These are phyloP conservation scores for Kwoniella sp. DNA, from an alignment of 768 basidiomycete genomes.

Conservation along the genomic window DNA sequence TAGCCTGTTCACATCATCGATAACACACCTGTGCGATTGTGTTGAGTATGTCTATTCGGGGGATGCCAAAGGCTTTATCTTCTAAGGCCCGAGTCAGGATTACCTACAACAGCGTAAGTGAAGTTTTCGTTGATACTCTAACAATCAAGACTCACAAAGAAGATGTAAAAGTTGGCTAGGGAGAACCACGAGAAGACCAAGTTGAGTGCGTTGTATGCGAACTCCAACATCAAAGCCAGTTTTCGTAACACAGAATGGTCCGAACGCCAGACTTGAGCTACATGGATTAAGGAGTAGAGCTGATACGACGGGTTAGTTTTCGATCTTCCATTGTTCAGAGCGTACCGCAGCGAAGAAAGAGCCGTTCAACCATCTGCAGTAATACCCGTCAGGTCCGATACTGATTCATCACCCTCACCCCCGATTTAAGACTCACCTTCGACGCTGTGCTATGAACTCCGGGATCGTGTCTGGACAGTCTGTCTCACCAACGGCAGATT, in stretches of 20 bases:
- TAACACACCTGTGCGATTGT: conserved; percentile 63
- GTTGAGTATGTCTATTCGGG: conserved; percentile 68
- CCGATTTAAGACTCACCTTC: conserved; percentile 67
- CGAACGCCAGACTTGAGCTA: conserved; percentile 69
- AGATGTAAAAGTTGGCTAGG: conserved; percentile 90
- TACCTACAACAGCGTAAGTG: conserved; percentile 54
- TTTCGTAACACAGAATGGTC: conserved; percentile 79
- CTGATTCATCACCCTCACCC: too few relatives aligned
- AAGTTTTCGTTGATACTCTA: conserved; percentile 1
- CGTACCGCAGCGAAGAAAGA: conserved; percentile 79
- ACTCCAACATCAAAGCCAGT: conserved; percentile 68
- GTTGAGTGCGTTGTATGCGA: conserved; percentile 79
- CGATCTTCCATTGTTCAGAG: neutral
- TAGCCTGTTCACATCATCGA: neutral
- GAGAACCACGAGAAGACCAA: conserved; percentile 86
- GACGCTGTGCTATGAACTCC: conserved; percentile 87
- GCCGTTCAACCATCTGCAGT: conserved; percentile 57
- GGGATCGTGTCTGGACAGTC: conserved; percentile 87
- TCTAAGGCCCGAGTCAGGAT: conserved; percentile 86
- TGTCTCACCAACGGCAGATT: conserved; percentile 83
- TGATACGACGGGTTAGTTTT: conserved; percentile 1
- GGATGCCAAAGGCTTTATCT: conserved; percentile 62
- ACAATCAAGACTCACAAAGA: conserved; percentile 66
- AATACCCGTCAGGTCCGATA: conserved; percentile 1
- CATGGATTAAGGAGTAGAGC: conserved; percentile 86